Evolutionary conservation across 768 basidiomycete genomes (phyloP), one percentile per base, ranked within the genome.

Genomic region (Agaricus sinodeliciosus): DNA sequence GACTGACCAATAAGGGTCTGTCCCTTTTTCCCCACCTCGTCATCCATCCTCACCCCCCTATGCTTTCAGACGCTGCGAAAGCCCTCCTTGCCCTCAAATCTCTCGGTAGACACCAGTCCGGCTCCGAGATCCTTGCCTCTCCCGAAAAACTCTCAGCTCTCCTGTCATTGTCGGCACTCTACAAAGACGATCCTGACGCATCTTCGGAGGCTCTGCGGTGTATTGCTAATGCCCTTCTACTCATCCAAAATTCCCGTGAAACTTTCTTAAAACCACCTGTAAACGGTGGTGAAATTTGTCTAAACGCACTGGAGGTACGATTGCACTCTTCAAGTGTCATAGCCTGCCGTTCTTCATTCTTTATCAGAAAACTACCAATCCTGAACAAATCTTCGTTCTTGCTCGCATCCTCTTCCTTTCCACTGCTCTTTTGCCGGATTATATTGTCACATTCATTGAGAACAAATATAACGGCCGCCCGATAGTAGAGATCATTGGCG

Each of bases 191-290:
- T 37, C 62, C 64, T 2, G 82, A 84, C 11, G 84, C 83, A 2
- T 72, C 78, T 3, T 79, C 76, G 41, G 87, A 90, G 68, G 85
- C 87, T 1, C 71, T 91, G 42, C 75, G 86, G 50, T 88, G 80
- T 48, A 74, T 91, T 22, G 91, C 92, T 7, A 94, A 94, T 63
- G 79, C 87, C 0, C 67, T 93, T 3, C 75, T 92, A 16, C 76
- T 91, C 52, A 70, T 85, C 47, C 85, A 86, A 54, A 62, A 67
- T 12, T 82, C 84, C 2, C 79, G 90, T 47, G 62, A 65, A 16
- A 79, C 77, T 0, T 80, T 87, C 59, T 62, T 87, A 26, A 68
- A 66, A 44, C 71, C 75, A 43, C 77, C 79, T 2, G 84, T 90
- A 7, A 77, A 76, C 34, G 89, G 89, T 8, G 85, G 84, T 9